These are phyloP conservation scores for Graphilbum fragrans DNA, from an alignment of 2,329 filamentous ascomycete genomes.

Conservation along the genomic window DNA sequence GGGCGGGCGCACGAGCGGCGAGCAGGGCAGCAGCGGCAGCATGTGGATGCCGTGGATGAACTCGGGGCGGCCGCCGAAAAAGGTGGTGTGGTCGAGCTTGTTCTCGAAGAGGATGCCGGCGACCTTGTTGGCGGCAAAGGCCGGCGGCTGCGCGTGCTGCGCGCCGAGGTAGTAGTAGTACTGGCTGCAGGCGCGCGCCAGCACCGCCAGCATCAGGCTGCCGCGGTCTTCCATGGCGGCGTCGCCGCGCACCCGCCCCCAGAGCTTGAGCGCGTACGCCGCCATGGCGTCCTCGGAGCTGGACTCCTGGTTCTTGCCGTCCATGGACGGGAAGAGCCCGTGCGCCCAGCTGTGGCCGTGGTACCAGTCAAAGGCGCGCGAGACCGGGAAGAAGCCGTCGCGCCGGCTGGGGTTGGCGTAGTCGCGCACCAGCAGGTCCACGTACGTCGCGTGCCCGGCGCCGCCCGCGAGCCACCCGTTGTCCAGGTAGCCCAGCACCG, in stretches of 20 bases:
- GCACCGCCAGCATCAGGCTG: conserved; percentile 73
- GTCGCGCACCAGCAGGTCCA: conserved; percentile 77
- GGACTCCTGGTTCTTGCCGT: conserved; percentile 78
- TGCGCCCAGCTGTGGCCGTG: conserved; percentile 92
- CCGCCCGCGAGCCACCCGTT: conserved; percentile 50
- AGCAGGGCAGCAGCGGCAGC: conserved; percentile 61
- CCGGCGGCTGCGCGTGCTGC: conserved; percentile 45
- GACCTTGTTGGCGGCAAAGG: conserved; percentile 73
- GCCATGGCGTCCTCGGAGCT: conserved; percentile 85
- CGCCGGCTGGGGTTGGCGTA: conserved; percentile 59
- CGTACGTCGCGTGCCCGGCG: conserved; percentile 57
- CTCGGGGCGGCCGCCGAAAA: conserved; percentile 64
- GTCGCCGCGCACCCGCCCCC: conserved; percentile 72
- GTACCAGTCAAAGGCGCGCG: conserved; percentile 83
- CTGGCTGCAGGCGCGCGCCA: conserved; percentile 57
- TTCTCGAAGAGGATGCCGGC: conserved; percentile 76
- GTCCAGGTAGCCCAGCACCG: conserved; percentile 71
- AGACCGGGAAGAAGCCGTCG: conserved; percentile 71
- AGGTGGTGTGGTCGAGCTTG: conserved; percentile 87
- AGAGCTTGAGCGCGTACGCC: conserved; percentile 84
- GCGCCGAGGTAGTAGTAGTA: conserved; percentile 63
- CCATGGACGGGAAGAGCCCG: conserved; percentile 55
- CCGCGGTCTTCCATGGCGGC: conserved; percentile 65
- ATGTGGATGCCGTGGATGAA: conserved; percentile 73
- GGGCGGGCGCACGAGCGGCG: conserved; percentile 51